These are phyloP conservation scores for Chenopodium quinoa DNA, from an alignment of 148 eudicot genomes.

Conservation along the genomic window DNA sequence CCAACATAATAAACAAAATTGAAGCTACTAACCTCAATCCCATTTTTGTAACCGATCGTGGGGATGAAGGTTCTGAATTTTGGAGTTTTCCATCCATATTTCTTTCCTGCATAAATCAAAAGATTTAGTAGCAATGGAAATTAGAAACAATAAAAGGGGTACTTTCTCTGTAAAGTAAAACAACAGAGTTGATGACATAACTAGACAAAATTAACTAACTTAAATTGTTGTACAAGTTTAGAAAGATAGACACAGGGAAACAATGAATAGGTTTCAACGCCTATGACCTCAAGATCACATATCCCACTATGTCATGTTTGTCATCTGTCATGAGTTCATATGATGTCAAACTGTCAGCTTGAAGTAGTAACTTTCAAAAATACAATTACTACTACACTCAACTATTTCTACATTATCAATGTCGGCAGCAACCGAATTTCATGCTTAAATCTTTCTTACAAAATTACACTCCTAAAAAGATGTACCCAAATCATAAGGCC, in stretches of 20 bases:
- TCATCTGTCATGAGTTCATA: not conserved
- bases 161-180: not conserved
- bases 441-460: not conserved
- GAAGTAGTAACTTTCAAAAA: not conserved
- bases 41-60: slow-evolving; percentile 65
- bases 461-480: not conserved
- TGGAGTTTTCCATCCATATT: slow-evolving; percentile 62
- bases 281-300: not conserved
- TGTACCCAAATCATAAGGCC: not conserved
- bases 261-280: not conserved
- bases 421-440: not conserved
- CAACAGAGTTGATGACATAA: not conserved
- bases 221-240: not conserved
- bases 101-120: slow-evolving; percentile 58
- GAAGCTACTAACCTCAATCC: slow-evolving; percentile 58
- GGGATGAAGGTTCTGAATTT: slow-evolving; percentile 73
- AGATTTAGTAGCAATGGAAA: slow-evolving; percentile 9
- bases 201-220: not conserved
- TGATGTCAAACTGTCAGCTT: not conserved
- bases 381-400: not conserved
- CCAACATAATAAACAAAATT: not conserved
- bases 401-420: not conserved
- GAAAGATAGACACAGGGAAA: not conserved
- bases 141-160: slow-evolving; percentile 9
- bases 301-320: not conserved